phyloP scores from a whole-genome alignment of 495 filamentous ascomycete species.

The Daldinia concentrica region DNA sequence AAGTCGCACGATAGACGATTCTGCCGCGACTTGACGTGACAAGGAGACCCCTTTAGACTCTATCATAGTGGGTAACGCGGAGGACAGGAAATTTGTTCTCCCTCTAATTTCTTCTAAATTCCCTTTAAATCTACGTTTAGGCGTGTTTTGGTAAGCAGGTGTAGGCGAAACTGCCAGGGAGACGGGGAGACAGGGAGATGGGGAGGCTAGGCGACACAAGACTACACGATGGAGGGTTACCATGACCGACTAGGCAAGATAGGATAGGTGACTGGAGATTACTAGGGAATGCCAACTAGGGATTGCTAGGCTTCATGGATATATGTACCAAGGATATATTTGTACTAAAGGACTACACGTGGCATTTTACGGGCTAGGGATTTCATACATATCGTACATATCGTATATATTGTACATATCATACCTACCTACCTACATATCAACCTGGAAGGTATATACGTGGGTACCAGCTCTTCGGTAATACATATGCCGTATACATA shows the following conservation, averaged over 20 bases:
- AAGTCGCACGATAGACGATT: not conserved
- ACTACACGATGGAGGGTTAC: slow-evolving; percentile 4
- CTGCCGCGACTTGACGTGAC: slow-evolving; percentile 1
- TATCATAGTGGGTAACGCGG: not conserved
- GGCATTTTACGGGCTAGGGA: not conserved
- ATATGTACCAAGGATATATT: not conserved
- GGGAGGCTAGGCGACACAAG: not conserved
- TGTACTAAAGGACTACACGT: not conserved
- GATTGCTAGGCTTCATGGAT: not conserved
- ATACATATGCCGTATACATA: too few species aligned
- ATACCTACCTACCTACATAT: too few species aligned
- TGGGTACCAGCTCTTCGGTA: too few species aligned
- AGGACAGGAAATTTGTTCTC: not conserved
- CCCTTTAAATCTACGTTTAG: not conserved
- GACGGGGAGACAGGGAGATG: not conserved
- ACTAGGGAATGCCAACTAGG: not conserved
- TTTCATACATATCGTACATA: not conserved
- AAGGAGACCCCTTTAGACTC: not conserved
- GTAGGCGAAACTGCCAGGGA: not conserved
- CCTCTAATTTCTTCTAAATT: not conserved
- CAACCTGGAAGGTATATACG: not conserved
- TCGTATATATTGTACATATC: too few species aligned
- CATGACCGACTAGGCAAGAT: not conserved
- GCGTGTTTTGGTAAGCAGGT: not conserved
- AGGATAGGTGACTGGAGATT: not conserved